Evolutionary conservation across 352 stramenopile species (phyloP).

Genomic region (Globisporangium megalacanthum): DNA sequence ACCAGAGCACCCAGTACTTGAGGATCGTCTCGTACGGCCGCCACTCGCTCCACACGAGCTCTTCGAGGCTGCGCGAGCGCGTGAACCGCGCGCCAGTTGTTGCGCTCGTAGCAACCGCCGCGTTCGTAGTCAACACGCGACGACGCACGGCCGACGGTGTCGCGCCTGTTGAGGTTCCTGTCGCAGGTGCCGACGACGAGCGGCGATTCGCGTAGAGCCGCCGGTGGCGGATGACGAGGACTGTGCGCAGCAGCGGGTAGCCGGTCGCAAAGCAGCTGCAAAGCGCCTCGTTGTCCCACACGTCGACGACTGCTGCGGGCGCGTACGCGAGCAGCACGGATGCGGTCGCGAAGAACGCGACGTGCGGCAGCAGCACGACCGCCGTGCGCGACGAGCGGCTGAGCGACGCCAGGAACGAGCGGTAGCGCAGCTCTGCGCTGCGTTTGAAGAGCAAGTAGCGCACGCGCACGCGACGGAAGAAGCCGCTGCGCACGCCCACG

Average conservation of each 20-base stretch:
- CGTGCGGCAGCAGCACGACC: constrained; percentile 63
- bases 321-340: constrained; percentile 47
- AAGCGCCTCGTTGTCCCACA: constrained; percentile 56
- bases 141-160: neutral
- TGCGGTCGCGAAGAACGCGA: constrained; percentile 49
- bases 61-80: constrained; percentile 10
- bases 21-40: constrained; percentile 67
- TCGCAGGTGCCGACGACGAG: neutral
- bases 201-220: constrained; percentile 34
- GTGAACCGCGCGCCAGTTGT: constrained; percentile 1
- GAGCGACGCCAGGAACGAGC: constrained; percentile 61
- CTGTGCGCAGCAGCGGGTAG: constrained; percentile 64
- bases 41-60: constrained; percentile 43
- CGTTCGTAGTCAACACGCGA: neutral
- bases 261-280: constrained; percentile 52
- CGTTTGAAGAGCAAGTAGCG: constrained; percentile 47
- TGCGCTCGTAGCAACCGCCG: neutral
- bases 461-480: constrained; percentile 47
- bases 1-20: constrained; percentile 86
- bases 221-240: constrained; percentile 53
- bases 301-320: constrained; percentile 32
- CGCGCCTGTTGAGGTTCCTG: neutral
- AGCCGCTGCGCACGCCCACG: constrained; percentile 61
- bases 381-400: constrained; percentile 58
- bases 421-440: constrained; percentile 53